Evolutionary conservation across 257 asterid genomes (phyloP).

Genomic region (Capsicum pubescens): DNA sequence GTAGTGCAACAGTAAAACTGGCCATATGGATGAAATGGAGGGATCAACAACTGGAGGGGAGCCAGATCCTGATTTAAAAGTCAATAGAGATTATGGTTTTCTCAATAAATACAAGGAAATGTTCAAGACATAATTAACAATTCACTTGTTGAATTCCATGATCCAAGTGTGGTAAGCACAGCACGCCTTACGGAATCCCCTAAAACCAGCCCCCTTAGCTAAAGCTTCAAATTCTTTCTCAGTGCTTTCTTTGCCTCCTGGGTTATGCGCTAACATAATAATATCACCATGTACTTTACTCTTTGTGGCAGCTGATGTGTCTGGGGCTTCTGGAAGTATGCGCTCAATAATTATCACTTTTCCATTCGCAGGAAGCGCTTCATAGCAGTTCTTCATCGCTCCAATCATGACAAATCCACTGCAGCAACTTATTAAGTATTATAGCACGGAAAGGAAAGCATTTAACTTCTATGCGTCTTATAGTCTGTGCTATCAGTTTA

Average conservation of each 20-base stretch:
- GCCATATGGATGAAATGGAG: no score
- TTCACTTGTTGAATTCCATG: slow-evolving; percentile 67
- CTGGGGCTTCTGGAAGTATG: slow-evolving; percentile 74
- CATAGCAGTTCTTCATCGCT: slow-evolving; percentile 56
- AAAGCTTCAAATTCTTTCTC: slow-evolving; percentile 42
- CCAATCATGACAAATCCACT: slow-evolving; percentile 85
- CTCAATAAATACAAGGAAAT: no score
- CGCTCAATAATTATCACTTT: slow-evolving; percentile 79
- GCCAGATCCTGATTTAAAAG: no score
- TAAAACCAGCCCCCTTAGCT: slow-evolving; percentile 83
- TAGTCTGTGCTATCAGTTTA: not conserved
- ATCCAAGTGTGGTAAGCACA: slow-evolving; percentile 79
- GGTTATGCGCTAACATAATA: slow-evolving; percentile 86
- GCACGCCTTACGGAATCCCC: slow-evolving; percentile 52
- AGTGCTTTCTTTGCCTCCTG: slow-evolving; percentile 97
- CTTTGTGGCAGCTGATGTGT: slow-evolving; percentile 52
- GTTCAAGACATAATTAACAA: no score
- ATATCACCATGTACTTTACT: slow-evolving; percentile 73
- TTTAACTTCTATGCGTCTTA: no score
- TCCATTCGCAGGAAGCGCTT: slow-evolving; percentile 75
- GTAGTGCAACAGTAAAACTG: no score
- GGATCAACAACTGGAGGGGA: no score
- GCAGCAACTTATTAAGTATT: not conserved
- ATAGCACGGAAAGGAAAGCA: no score
- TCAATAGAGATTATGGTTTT: no score